Percentiles rank a stretch among this genome's conserved stretches.
phyloP scores from a whole-genome alignment of 495 filamentous ascomycete genomes.

The Massariosphaeria phaeospora region DNA sequence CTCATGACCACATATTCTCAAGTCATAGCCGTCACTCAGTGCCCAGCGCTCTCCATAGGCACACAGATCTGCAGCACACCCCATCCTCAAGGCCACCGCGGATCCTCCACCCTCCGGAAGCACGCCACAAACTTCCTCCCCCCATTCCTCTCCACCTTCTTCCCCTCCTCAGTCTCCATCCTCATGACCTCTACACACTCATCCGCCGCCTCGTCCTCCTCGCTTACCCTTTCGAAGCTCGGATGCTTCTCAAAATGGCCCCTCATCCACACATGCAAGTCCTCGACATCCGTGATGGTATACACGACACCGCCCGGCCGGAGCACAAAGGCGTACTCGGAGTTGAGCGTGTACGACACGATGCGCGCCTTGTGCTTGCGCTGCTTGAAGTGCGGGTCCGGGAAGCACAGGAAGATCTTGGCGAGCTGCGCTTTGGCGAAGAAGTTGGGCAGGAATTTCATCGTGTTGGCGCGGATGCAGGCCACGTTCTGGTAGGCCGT shows the following conservation, averaged over 20 bases:
- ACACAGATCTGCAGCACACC: not conserved
- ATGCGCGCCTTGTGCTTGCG: conserved; percentile 96
- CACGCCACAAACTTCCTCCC: conserved; percentile 84
- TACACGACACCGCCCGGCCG: conserved; percentile 80
- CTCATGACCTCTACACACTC: conserved; percentile 76
- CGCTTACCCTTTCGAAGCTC: conserved; percentile 56
- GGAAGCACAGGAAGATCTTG: conserved; percentile 96
- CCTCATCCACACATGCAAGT: conserved; percentile 89
- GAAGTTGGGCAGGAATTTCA: conserved; percentile 98
- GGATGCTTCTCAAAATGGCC: conserved; percentile 70
- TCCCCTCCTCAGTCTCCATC: conserved; percentile 89
- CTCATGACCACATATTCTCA: not conserved
- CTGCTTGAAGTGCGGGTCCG: conserved; percentile 95
- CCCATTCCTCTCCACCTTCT: conserved; percentile 88
- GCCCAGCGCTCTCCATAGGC: not conserved
- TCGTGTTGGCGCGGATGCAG: conserved; percentile 85
- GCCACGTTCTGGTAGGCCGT: conserved; percentile 73
- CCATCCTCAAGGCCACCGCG: conserved; percentile 55
- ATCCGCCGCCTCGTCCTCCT: conserved; percentile 52
- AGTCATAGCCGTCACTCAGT: not conserved
- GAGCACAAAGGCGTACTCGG: conserved; percentile 89
- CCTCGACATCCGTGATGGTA: conserved; percentile 95
- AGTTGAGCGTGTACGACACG: conserved; percentile 77
- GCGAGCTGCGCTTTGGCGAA: conserved; percentile 69
- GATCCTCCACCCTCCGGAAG: conserved; percentile 75